Evolutionary conservation across 768 basidiomycete species (phyloP).

Genomic region (Leccinellum albellum): DNA sequence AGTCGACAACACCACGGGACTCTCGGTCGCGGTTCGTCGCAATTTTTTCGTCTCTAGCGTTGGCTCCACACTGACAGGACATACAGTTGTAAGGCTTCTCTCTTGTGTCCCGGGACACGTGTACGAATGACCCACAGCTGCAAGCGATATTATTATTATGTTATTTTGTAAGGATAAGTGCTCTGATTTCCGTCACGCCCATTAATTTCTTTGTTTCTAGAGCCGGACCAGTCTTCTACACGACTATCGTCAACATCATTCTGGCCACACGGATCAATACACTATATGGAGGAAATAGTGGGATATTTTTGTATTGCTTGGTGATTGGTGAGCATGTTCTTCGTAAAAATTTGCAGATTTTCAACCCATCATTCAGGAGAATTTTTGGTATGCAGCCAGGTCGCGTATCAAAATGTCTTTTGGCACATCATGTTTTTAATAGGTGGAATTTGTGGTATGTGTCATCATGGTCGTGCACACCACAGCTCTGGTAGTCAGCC

Average conservation of each 20-base stretch:
- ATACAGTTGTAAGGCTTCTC: constrained; percentile 18
- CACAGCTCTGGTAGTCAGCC: constrained; percentile 6
- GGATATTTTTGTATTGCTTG: constrained; percentile 8
- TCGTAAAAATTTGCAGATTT: background rate
- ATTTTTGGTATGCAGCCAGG: constrained; percentile 11
- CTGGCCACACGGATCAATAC: constrained; percentile 19
- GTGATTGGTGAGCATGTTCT: constrained; percentile 14
- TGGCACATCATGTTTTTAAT: background rate
- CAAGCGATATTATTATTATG: constrained; percentile 22
- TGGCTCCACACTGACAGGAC: background rate
- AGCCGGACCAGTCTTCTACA: constrained; percentile 16
- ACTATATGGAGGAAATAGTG: constrained; percentile 3
- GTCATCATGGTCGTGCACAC: constrained; percentile 15
- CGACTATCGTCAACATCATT: constrained; percentile 20
- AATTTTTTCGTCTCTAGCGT: background rate
- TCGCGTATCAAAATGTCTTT: background rate
- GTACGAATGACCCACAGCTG: constrained; percentile 8
- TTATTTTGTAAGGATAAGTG: constrained; percentile 14
- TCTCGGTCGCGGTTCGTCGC: constrained; percentile 15
- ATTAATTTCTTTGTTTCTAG: background rate
- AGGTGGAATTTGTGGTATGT: constrained; percentile 19
- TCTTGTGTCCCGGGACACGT: background rate
- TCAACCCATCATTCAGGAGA: constrained; percentile 8
- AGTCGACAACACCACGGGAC: constrained; percentile 22
- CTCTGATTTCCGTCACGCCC: too few relatives aligned